Conservation (phyloP, 495 filamentous ascomycete species). For the Aspergillus conjunctus region DNA sequence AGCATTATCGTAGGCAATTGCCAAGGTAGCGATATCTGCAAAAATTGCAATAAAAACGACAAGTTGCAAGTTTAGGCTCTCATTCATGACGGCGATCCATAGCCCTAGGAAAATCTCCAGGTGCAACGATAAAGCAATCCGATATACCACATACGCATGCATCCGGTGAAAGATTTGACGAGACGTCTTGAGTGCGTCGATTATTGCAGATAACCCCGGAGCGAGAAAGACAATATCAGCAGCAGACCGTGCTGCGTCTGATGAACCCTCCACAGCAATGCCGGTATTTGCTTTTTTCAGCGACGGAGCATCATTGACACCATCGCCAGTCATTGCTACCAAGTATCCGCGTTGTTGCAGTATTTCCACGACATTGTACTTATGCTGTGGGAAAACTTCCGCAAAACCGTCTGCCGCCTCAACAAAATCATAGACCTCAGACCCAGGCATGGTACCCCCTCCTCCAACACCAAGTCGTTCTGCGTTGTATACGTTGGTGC, state of each 20-base stretch:
- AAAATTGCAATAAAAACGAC: constrained; percentile 95
- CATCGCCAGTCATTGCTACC: constrained; percentile 97
- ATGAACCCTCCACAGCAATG: constrained; percentile 92
- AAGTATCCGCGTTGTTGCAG: constrained; percentile 93
- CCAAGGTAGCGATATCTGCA: constrained; percentile 88
- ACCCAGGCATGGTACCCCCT: constrained; percentile 87
- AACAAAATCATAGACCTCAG: constrained; percentile 91
- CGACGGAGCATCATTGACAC: constrained; percentile 95
- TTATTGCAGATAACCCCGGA: constrained; percentile 89
- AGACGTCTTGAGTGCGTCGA: constrained; percentile 89
- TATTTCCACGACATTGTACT: constrained; percentile 95
- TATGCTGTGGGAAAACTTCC: constrained; percentile 96
- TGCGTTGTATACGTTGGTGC: constrained; percentile 92
- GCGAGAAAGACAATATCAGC: constrained; percentile 93
- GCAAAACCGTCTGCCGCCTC: constrained; percentile 93
- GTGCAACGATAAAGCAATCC: constrained; percentile 89
- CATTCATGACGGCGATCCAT: constrained; percentile 86
- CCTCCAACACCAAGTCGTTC: constrained; percentile 82
- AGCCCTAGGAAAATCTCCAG: constrained; percentile 87
- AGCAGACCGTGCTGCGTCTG: constrained; percentile 88
- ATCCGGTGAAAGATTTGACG: constrained; percentile 97
- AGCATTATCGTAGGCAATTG: constrained; percentile 92
- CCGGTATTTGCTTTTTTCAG: constrained; percentile 88
- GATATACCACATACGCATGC: constrained; percentile 96
- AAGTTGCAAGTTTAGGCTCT: constrained; percentile 78